These are phyloP conservation scores for Dendrobium nobile DNA, from an alignment of 106 monocot genomes.

Conservation along the genomic window DNA sequence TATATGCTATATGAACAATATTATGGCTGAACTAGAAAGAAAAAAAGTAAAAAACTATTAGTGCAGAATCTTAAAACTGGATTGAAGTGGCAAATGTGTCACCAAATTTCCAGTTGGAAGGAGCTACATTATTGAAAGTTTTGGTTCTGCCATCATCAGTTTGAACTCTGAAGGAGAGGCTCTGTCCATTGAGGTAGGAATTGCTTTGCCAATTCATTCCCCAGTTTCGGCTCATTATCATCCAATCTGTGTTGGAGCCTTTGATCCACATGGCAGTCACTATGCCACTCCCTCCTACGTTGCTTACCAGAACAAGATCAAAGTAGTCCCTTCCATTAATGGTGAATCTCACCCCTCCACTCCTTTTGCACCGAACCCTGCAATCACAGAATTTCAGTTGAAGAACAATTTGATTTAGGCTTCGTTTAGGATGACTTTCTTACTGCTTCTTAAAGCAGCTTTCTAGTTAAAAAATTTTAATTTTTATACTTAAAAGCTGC, in stretches of 20 bases:
- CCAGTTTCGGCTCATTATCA: slow-evolving; percentile 10
- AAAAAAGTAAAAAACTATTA: not conserved
- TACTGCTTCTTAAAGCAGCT: too few relatives aligned
- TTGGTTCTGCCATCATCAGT: slow-evolving; percentile 5
- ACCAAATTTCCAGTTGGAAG: slow-evolving; percentile 15
- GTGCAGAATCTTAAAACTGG: not conserved
- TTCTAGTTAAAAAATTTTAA: too few relatives aligned
- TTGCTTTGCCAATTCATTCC: slow-evolving; percentile 15
- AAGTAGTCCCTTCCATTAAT: slow-evolving; percentile 8
- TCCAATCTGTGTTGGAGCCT: slow-evolving; percentile 7
- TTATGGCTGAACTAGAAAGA: too few relatives aligned
- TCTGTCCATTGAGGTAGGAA: not conserved
- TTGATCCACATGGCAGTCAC: slow-evolving; percentile 8
- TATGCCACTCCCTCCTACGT: slow-evolving; percentile 5
- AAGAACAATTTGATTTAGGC: too few relatives aligned
- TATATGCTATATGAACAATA: too few relatives aligned
- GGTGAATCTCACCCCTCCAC: slow-evolving; percentile 5
- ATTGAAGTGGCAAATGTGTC: not conserved
- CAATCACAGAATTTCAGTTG: not conserved
- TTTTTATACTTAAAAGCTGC: too few relatives aligned
- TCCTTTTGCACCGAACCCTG: slow-evolving; percentile 23
- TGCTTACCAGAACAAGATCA: slow-evolving; percentile 5
- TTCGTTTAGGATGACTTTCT: too few relatives aligned
- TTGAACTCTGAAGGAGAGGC: slow-evolving; percentile 8
- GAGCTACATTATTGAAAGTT: not conserved